Base-by-base conservation (phyloP, 495 filamentous ascomycete genomes). In the Aspergillus affinis region DNA sequence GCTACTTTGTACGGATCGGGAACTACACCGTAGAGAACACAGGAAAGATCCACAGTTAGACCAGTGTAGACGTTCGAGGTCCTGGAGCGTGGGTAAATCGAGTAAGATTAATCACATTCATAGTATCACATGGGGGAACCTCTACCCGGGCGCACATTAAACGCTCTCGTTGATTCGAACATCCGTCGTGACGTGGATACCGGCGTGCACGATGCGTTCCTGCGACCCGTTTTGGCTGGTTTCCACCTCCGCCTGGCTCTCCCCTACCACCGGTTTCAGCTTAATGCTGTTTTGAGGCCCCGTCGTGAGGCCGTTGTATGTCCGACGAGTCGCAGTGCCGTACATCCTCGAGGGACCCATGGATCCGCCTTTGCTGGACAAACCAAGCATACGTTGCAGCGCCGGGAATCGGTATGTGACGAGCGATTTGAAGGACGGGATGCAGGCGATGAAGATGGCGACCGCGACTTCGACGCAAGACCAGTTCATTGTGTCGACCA, bases 401-500 rank as follows among this genome's bases (percentile, higher is more conserved):
- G 29, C 44, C 2, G 65, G 65, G 60, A 65, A 68, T 30, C 65
- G 62, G 51, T 59, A 52, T 19, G 49, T 54, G 21, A 68, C 57
- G 10, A 68, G 53, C 6, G 65, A 51, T 30, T 68, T 68, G 51
- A 68, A 67, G 1, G 58, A 64, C 8, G 65, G 65, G 19, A 67
- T 48, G 45, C 61, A 64, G 0, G 65, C 61, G 30, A 67, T 67
- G 20, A 67, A 67, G 20, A 65, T 52, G 26, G 62, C 65, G 49
- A 68, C 59, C 0, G 32, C 62, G 53, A 68, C 51, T 57, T 68
- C 65, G 8, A 65, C 62, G 27, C 53, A 68, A 13, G 65, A 68
- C 65, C 65, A 68, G 52, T 65, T 65, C 52, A 62, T 54, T 17
- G 65, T 23, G 49, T 68, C 51, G n/a, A 68, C 65, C 23, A 65